A percentile compares a stretch with the other conserved stretches of the same genome.
These are phyloP conservation scores for Corylus americana DNA, from an alignment of 306 rosid genomes.

Conservation along the genomic window DNA sequence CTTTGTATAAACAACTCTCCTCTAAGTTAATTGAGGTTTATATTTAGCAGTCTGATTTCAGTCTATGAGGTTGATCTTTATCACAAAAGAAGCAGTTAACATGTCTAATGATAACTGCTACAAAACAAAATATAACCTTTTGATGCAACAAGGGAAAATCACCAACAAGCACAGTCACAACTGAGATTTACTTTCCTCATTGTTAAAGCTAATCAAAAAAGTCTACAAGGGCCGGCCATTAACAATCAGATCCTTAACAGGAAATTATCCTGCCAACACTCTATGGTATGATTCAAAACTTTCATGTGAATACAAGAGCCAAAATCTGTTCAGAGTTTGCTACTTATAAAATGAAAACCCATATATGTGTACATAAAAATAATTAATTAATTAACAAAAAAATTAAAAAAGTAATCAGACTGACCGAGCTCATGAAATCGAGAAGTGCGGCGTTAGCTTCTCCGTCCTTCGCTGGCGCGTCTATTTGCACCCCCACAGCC, in stretches of 20 bases:
- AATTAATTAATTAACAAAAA: not conserved
- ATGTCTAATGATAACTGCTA: too few species aligned
- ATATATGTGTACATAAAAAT: not conserved
- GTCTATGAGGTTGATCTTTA: too few species aligned
- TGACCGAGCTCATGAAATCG: slow-evolving; percentile 69
- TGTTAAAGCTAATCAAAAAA: not conserved
- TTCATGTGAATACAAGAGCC: not conserved
- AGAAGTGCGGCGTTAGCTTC: slow-evolving; percentile 96
- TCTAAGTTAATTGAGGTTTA: too few species aligned
- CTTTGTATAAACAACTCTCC: too few species aligned
- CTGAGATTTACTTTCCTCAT: not conserved
- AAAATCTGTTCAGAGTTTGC: not conserved
- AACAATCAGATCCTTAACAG: not conserved
- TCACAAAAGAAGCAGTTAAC: too few species aligned
- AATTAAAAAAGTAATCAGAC: slow-evolving; percentile 1
- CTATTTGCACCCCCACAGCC: slow-evolving; percentile 84
- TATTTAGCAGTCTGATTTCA: too few species aligned
- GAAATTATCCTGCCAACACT: not conserved
- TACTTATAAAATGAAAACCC: not conserved
- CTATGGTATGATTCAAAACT: not conserved
- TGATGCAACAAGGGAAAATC: too few species aligned
- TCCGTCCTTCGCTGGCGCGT: slow-evolving; percentile 90
- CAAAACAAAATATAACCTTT: too few species aligned
- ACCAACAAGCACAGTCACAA: not conserved
- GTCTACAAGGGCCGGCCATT: not conserved